Percentiles rank a stretch among this genome's conserved stretches.
Evolutionary conservation across 371 early-diverging fungal genomes (phyloP).

Genomic region (Rhizopus microsporus): DNA sequence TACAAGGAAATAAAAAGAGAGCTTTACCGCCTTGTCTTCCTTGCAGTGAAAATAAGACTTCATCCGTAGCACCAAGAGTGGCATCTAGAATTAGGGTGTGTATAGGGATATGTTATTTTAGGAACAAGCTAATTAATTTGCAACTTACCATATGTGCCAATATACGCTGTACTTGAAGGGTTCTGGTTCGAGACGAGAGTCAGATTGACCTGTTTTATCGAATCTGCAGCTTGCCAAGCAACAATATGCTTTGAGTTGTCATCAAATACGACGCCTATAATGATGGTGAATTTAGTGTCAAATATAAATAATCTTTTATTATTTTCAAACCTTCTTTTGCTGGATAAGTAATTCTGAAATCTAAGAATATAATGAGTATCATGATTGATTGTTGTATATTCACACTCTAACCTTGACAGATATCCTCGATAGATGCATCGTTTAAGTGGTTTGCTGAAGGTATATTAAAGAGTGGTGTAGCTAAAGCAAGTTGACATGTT

Average conservation of each 20-base stretch:
- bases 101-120: background rate
- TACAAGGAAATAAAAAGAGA: background rate
- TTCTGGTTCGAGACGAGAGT: conserved; percentile 27
- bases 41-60: conserved; percentile 30
- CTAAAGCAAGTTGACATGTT: conserved; percentile 39
- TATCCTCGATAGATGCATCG: conserved; percentile 22
- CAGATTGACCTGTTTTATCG: conserved; percentile 34
- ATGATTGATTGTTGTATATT: background rate
- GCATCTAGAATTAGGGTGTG: conserved; percentile 26
- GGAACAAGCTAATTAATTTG: background rate
- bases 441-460: conserved; percentile 24
- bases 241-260: conserved; percentile 39
- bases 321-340: conserved; percentile 15
- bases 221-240: conserved; percentile 35
- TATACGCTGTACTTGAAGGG: conserved; percentile 9
- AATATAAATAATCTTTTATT: conserved; percentile 1
- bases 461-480: conserved; percentile 39
- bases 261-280: conserved; percentile 34
- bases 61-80: conserved; percentile 28
- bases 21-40: conserved; percentile 26
- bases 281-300: background rate
- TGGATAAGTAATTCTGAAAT: conserved; percentile 38
- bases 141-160: conserved; percentile 41
- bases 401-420: conserved; percentile 18
- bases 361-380: conserved; percentile 19